Percentiles rank a stretch among this genome's conserved stretches.
phyloP scores from a whole-genome alignment of 257 asterid species.

The Fraxinus pennsylvanica region DNA sequence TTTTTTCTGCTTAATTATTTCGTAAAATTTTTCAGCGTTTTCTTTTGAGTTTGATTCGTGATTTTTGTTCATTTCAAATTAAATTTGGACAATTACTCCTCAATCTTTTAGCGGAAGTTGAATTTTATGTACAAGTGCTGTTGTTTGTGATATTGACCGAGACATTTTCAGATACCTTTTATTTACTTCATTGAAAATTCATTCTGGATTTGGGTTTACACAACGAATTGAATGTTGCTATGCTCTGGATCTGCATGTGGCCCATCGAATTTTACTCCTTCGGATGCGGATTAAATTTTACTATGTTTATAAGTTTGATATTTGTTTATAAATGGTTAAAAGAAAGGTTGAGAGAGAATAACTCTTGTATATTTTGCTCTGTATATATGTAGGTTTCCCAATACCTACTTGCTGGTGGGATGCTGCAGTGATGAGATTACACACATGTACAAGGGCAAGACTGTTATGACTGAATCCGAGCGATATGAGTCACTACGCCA shows the following conservation, averaged over 20 bases:
- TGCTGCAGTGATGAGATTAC: conserved; percentile 53
- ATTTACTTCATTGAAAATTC: not conserved
- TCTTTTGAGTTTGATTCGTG: not conserved
- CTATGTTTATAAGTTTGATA: not conserved
- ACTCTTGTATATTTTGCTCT: not conserved
- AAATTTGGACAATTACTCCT: not conserved
- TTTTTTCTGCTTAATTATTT: not conserved
- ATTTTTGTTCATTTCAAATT: not conserved
- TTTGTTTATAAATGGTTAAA: not conserved
- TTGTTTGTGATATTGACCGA: not conserved
- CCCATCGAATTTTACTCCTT: not conserved
- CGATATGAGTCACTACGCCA: conserved; percentile 69
- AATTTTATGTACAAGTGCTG: not conserved
- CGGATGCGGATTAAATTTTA: not conserved
- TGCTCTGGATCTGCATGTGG: conserved; percentile 1
- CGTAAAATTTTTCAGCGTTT: not conserved
- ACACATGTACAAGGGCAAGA: conserved; percentile 53
- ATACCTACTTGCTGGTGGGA: conserved; percentile 52
- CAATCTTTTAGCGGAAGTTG: not conserved
- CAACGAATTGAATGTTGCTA: conserved; percentile 16
- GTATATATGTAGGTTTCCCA: conserved; percentile 38
- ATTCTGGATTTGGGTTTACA: not conserved
- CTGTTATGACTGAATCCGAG: conserved; percentile 49
- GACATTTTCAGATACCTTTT: not conserved
- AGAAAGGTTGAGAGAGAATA: conserved; percentile 1